Base-by-base conservation (phyloP, 169 alveolate species). In the Cryptosporidium meleagridis region DNA sequence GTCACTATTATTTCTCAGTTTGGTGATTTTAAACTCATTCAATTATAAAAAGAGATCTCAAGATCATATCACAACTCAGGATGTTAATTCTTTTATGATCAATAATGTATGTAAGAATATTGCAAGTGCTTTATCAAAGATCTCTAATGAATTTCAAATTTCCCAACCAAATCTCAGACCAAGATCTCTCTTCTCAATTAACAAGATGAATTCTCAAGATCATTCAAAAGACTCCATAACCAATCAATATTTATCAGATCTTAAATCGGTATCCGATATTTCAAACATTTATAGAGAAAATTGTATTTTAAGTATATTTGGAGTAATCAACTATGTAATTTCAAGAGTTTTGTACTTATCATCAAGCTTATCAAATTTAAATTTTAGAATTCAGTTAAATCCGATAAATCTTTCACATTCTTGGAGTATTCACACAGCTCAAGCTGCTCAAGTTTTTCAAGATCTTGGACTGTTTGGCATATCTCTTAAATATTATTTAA, bases 371-470 rank as follows among this genome's bases (percentile, higher is more conserved):
- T 65, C 72, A n/a, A 52, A 65, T 35, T 65, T 29, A 0, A 65
- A 33, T 26, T 31, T 65, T 7, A 65, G 33, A 39, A 33, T 29
- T 12, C n/a, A 26, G 3, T 10, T 9, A 5, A n/a, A 33, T 35
- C 72, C 72, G 0, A 65, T 39, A 3, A 65, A 65, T n/a, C 41
- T 65, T 29, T 80, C 80, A 4, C 72, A 80, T n/a, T 23, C 23
- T 33, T 61, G 72, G 75, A 48, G 39, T 39, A 44, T 62, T 12
- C 44, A 41, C 51, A 62, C 65, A n/a, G 68, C 75, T 61, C 59
- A 62, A 31, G 59, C 89, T 44, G 89, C 89, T 44, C 75, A 80
- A 39, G 58, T 62, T 4, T 80, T 80, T 80, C 89, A 80, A 48
- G 59, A 80, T 61, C 48, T 80, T 26, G 67, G 48, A 23, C 33